Evolutionary conservation across 257 asterid genomes (phyloP).

Genomic region (Solanum sitiens): DNA sequence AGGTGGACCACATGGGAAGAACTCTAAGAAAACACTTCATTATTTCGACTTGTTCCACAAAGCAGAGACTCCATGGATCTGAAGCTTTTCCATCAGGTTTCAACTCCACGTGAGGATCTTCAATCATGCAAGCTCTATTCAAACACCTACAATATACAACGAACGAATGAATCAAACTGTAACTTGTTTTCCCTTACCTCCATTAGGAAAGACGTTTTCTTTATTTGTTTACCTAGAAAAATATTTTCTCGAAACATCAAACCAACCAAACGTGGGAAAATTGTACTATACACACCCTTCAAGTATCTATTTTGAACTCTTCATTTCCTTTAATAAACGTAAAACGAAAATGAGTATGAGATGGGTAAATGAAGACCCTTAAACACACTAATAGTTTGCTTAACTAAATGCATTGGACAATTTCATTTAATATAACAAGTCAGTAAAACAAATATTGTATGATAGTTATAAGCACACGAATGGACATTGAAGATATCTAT

Average conservation of each 20-base stretch:
- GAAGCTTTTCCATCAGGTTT: conserved; percentile 9
- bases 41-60: conserved; percentile 6
- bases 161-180: neutral
- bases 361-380: neutral
- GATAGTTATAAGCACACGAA: neutral
- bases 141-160: neutral
- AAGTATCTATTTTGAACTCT: neutral
- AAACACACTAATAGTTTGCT: neutral
- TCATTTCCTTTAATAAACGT: neutral
- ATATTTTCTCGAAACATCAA: neutral
- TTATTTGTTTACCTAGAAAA: neutral
- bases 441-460: neutral
- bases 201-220: neutral
- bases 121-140: conserved; percentile 9
- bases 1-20: conserved; percentile 7
- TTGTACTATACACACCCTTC: neutral
- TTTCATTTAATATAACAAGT: neutral
- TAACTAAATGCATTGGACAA: neutral
- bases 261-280: neutral
- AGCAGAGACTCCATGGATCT: conserved; percentile 10
- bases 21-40: conserved; percentile 1
- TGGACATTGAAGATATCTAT: neutral
- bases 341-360: neutral
- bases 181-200: neutral
- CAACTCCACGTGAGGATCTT: conserved; percentile 8